Percentiles rank a stretch among this genome's conserved stretches.
Conservation (phyloP, 768 basidiomycete species). For the Trametes villosa region DNA sequence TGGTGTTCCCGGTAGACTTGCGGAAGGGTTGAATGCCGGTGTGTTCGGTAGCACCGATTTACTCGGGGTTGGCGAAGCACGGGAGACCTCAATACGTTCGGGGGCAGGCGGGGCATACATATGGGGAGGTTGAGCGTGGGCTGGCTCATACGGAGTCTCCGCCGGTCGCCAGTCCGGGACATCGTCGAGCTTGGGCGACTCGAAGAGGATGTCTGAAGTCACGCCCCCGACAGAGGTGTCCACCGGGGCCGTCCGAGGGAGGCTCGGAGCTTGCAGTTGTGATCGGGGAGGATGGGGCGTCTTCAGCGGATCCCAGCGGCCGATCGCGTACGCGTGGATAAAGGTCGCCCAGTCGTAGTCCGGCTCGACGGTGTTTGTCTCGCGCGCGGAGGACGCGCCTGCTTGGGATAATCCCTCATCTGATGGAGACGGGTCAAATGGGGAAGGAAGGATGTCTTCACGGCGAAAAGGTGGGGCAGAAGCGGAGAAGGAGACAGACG, state of each 20-base stretch:
- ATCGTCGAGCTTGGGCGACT: slow-evolving; percentile 14
- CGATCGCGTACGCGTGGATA: slow-evolving; percentile 73
- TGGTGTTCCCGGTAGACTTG: background rate
- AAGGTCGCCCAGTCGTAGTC: slow-evolving; percentile 77
- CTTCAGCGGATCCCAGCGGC: slow-evolving; percentile 79
- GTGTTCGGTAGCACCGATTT: background rate
- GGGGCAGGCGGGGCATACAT: background rate
- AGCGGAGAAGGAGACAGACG: background rate
- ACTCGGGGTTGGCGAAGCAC: background rate
- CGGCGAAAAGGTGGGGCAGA: background rate
- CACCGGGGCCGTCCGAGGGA: slow-evolving; percentile 5
- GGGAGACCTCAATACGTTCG: background rate
- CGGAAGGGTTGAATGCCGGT: background rate
- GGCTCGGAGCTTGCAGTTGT: slow-evolving; percentile 33
- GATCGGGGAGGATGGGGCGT: slow-evolving; percentile 63
- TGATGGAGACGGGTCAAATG: slow-evolving; percentile 35
- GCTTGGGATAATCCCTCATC: slow-evolving; percentile 28
- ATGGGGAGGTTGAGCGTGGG: background rate
- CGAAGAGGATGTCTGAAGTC: slow-evolving; percentile 6
- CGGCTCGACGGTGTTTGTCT: slow-evolving; percentile 28
- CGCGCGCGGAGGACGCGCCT: slow-evolving; percentile 19
- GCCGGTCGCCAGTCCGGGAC: slow-evolving; percentile 18
- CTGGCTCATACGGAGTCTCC: slow-evolving; percentile 15
- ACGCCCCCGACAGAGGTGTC: slow-evolving; percentile 10
- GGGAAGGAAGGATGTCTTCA: slow-evolving; percentile 30